phyloP scores from a whole-genome alignment of 345 rosid species.

The Citrus sinensis region DNA sequence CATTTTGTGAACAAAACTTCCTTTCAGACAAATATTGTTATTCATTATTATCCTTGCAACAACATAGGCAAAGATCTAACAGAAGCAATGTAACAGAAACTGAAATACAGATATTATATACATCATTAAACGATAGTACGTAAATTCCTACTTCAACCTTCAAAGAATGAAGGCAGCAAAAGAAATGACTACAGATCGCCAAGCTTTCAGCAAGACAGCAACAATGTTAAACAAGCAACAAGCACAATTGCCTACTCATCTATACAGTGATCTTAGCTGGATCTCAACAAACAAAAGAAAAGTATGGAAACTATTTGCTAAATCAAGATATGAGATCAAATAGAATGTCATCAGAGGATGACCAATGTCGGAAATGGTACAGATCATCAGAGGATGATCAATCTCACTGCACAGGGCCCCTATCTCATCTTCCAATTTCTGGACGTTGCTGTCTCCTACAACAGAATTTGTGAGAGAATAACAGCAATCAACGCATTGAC shows the following conservation, averaged over 20 bases:
- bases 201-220: conserved; percentile 28
- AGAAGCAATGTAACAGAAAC: background rate
- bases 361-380: background rate
- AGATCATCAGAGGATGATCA: conserved; percentile 33
- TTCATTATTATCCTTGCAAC: too few relatives aligned
- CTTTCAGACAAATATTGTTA: background rate
- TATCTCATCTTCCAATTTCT: background rate
- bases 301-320: background rate
- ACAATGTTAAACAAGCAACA: conserved; percentile 13
- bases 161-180: conserved; percentile 24
- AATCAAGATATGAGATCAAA: conserved; percentile 1
- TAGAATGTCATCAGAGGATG: conserved; percentile 22
- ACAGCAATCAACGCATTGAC: conserved; percentile 58
- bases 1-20: background rate
- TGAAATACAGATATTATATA: background rate
- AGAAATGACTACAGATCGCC: conserved; percentile 10
- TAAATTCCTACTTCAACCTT: conserved; percentile 14
- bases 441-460: background rate
- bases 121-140: background rate
- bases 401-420: conserved; percentile 9
- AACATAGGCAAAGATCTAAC: background rate
- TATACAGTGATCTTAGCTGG: conserved; percentile 6
- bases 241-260: conserved; percentile 11
- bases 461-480: background rate
- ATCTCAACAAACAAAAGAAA: background rate